Base-by-base conservation (phyloP, 83 land plant genomes). In the Thuja plicata region DNA sequence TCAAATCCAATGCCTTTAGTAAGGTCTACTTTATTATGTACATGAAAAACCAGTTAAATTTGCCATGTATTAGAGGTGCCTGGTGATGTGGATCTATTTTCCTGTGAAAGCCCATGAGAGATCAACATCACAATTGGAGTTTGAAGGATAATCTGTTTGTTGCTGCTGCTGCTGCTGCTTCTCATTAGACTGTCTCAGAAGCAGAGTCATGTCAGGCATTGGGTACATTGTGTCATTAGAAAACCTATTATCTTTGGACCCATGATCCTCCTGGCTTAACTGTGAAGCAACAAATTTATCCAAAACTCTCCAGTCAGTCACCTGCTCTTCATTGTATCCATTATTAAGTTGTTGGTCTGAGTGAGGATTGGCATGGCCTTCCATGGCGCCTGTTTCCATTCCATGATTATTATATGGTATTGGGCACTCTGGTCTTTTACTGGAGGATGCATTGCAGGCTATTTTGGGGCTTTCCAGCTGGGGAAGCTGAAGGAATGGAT, bases 221-320 rank as follows among this genome's bases (percentile, higher is more conserved):
- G 87, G 87, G 34, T 86, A 86, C 43, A 86, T 35, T 35, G 66
- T 60, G 15, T 86, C 92, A 52, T 88, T 89, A 46, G 90, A 74
- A 88, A 87, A 92, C 84, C 87, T 88, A 38, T 83, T 77, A 52
- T 91, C 94, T 86, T 90, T 90, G 1, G 87, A 54, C 43, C 85
- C 91, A 60, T 12, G 87, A 3, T 89, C 92, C 2, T 91, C 95
- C 35, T 91, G 94, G 91, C 95, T 95, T 15, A 95, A 89, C 82
- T 95, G 96, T 73, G 96, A 92, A 9, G 96, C 96, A 3, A 94
- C 96, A 77, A 94, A 92, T 85, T 92, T 92, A 88, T 95, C 95
- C 80, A 95, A 91, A 4, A 92, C 92, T 57, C 96, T 87, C 96
- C 96, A 95, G 90, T 95, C 96, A 19, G 96, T 92, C 35, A 94